Evolutionary conservation across 257 asterid species (phyloP).

Genomic region (Ilex aquifolium): DNA sequence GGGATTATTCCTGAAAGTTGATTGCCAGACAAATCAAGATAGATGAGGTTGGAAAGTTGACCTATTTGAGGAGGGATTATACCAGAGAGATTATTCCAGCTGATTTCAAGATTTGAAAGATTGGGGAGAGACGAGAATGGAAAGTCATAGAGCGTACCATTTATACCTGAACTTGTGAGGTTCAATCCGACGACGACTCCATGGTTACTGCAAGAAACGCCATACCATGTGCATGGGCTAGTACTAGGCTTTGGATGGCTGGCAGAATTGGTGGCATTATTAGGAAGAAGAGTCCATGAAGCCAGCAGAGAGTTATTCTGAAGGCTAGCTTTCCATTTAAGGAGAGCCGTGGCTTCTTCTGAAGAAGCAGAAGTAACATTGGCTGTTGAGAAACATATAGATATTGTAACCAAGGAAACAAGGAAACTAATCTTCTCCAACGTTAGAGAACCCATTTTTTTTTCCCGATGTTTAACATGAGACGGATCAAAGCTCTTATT

Average conservation of each 20-base stretch:
- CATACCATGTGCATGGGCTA: slow-evolving; percentile 14
- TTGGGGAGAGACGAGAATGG: slow-evolving; percentile 21
- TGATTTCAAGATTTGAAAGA: slow-evolving; percentile 15
- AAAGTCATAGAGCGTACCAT: slow-evolving; percentile 16
- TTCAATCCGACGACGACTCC: slow-evolving; percentile 10
- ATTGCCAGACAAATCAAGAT: no score
- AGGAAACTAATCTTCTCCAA: no score
- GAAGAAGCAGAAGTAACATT: not conserved
- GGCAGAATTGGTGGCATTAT: slow-evolving; percentile 3
- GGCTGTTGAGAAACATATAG: no score
- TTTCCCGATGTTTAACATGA: no score
- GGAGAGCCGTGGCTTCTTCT: slow-evolving; percentile 17
- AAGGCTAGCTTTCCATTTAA: slow-evolving; percentile 17
- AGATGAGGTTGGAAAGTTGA: no score
- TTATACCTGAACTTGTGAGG: slow-evolving; percentile 7
- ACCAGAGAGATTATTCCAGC: slow-evolving; percentile 13
- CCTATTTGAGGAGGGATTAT: slow-evolving; percentile 13
- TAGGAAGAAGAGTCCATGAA: slow-evolving; percentile 16
- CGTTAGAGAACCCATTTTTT: no score
- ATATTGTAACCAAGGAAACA: no score
- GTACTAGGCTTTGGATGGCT: not conserved
- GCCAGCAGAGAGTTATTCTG: not conserved
- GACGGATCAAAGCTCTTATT: no score
- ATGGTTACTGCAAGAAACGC: slow-evolving; percentile 9
- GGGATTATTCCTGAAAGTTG: no score